A percentile compares a stretch with the other conserved stretches of the same genome.
These are phyloP conservation scores for Aegilops sharonensis DNA, from an alignment of 176 grass and related monocot genomes.

Conservation along the genomic window DNA sequence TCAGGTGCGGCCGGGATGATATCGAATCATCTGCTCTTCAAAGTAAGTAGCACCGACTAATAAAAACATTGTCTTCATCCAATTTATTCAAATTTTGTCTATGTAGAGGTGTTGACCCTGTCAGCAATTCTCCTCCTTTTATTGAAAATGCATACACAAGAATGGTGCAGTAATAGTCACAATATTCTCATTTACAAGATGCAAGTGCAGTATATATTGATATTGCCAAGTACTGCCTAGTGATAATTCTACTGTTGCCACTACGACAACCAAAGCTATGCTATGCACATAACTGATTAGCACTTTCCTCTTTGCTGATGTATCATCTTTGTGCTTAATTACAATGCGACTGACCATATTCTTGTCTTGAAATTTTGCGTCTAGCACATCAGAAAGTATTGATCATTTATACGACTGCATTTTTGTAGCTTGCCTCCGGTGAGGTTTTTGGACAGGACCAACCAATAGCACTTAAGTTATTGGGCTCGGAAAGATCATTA, in stretches of 20 bases:
- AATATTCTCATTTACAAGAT: background rate
- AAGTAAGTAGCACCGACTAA: constrained; percentile 42
- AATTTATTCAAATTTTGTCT: background rate
- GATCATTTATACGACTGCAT: background rate
- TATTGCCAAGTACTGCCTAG: background rate
- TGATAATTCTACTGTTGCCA: background rate
- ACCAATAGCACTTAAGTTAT: constrained; percentile 77
- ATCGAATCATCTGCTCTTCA: constrained; percentile 93
- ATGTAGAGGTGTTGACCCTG: background rate
- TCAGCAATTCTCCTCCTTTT: background rate
- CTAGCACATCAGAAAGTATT: background rate
- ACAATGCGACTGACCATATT: background rate
- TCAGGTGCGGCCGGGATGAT: constrained; percentile 97
- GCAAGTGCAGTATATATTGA: background rate
- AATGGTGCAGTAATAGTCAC: background rate
- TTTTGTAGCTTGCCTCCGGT: constrained; percentile 80
- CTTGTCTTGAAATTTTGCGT: background rate
- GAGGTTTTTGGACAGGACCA: constrained; percentile 92
- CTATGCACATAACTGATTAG: background rate
- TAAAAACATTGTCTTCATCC: background rate
- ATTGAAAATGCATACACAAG: background rate
- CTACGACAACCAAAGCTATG: background rate
- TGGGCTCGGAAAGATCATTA: constrained; percentile 90
- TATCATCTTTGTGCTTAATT: background rate
- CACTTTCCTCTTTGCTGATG: background rate